Conservation (phyloP, 176 grass and related monocot genomes). For the Triticum urartu region DNA sequence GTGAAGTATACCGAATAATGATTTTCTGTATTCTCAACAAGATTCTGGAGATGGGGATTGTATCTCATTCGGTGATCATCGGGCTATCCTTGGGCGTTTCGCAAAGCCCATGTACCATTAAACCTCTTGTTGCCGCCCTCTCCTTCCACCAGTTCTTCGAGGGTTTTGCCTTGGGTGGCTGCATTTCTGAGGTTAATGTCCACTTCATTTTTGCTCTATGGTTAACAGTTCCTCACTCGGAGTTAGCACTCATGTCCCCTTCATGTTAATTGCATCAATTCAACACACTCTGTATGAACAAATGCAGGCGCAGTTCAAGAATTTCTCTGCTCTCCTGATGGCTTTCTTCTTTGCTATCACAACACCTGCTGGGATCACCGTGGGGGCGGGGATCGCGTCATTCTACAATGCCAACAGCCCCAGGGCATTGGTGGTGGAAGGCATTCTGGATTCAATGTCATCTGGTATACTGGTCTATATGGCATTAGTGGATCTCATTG, state of each 20-base stretch:
- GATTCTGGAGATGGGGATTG: slow-evolving; percentile 92
- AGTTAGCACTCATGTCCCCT: not conserved
- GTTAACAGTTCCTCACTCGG: not conserved
- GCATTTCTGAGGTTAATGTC: slow-evolving; percentile 64
- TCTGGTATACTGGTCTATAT: slow-evolving; percentile 90
- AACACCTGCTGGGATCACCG: slow-evolving; percentile 58
- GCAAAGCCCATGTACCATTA: slow-evolving; percentile 72
- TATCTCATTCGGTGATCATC: slow-evolving; percentile 82
- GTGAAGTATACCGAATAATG: not conserved
- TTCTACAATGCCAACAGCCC: slow-evolving; percentile 74
- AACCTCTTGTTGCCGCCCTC: slow-evolving; percentile 64
- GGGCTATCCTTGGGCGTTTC: slow-evolving; percentile 79
- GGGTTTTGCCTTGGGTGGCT: slow-evolving; percentile 82
- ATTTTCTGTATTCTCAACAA: slow-evolving; percentile 20
- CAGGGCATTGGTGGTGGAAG: slow-evolving; percentile 58
- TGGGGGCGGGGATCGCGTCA: slow-evolving; percentile 41
- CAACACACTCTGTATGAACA: not conserved
- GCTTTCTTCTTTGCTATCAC: slow-evolving; percentile 73
- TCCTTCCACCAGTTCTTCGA: slow-evolving; percentile 95
- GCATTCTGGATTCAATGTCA: slow-evolving; percentile 67
- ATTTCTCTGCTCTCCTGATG: slow-evolving; percentile 50
- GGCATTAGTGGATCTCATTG: slow-evolving; percentile 77
- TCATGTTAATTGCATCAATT: not conserved
- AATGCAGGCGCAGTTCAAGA: slow-evolving; percentile 69
- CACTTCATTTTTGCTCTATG: not conserved